These are phyloP conservation scores for Cynara cardunculus DNA, from an alignment of 129 eudicot genomes.

Conservation along the genomic window DNA sequence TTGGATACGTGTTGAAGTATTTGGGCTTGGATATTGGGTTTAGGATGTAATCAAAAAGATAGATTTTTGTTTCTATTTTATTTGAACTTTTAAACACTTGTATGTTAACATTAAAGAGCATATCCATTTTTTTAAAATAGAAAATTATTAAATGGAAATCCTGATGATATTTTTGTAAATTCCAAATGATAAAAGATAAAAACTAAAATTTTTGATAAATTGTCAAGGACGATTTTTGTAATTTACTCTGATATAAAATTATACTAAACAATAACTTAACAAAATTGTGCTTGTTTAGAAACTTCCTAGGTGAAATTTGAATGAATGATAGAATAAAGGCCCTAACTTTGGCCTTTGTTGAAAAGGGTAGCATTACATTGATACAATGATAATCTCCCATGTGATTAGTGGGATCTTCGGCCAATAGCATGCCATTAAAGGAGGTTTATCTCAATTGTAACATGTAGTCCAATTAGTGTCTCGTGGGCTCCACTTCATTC, in stretches of 20 bases:
- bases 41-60: too few relatives aligned
- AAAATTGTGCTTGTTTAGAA: slow-evolving; percentile 18
- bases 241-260: neutral
- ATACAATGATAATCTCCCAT: slow-evolving; percentile 34
- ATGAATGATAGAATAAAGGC: slow-evolving; percentile 15
- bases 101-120: neutral
- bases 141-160: neutral
- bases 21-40: too few relatives aligned
- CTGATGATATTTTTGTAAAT: neutral
- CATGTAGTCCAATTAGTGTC: slow-evolving; percentile 35
- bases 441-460: slow-evolving; percentile 23
- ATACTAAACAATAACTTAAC: neutral
- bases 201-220: too few relatives aligned
- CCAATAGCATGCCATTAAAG: slow-evolving; percentile 30
- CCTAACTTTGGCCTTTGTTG: slow-evolving; percentile 23
- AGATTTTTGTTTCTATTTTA: too few relatives aligned
- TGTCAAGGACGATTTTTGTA: too few relatives aligned
- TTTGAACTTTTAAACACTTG: neutral
- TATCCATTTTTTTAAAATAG: too few relatives aligned
- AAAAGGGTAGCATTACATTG: slow-evolving; percentile 18
- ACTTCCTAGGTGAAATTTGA: slow-evolving; percentile 18
- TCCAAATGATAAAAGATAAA: neutral
- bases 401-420: slow-evolving; percentile 40
- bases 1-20: too few relatives aligned
- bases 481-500: slow-evolving; percentile 30